A percentile compares a stretch with the other conserved stretches of the same genome.
Evolutionary conservation across 352 stramenopile genomes (phyloP).

Genomic region (Pythium plurisporium): DNA sequence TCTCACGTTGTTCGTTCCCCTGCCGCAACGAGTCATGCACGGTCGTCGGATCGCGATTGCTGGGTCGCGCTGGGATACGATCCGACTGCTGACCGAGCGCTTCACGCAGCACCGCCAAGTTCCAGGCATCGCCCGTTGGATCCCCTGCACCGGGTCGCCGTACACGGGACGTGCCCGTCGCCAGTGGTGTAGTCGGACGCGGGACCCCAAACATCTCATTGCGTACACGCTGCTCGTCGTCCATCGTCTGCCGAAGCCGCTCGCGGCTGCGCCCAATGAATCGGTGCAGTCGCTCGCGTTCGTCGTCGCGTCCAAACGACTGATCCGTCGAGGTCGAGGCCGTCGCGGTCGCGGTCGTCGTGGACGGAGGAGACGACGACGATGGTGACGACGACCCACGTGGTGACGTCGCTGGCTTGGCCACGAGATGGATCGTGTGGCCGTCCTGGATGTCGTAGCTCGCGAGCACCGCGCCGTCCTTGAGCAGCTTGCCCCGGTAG

Average conservation of each 20-base stretch:
- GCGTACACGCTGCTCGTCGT: background rate
- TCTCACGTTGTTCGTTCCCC: slow-evolving; percentile 15
- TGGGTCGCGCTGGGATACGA: slow-evolving; percentile 10
- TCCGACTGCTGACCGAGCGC: slow-evolving; percentile 29
- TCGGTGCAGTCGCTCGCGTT: slow-evolving; percentile 2
- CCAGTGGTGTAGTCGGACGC: slow-evolving; percentile 1
- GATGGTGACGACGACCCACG: background rate
- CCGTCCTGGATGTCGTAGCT: slow-evolving; percentile 89
- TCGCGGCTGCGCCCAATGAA: slow-evolving; percentile 19
- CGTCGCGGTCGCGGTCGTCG: background rate
- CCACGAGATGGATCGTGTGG: slow-evolving; percentile 91
- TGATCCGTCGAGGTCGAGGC: background rate
- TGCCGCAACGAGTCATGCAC: slow-evolving; percentile 13
- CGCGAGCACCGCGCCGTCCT: slow-evolving; percentile 61
- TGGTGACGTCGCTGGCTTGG: slow-evolving; percentile 29
- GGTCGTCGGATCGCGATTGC: slow-evolving; percentile 3
- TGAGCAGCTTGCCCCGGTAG: slow-evolving; percentile 87
- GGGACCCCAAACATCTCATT: slow-evolving; percentile 6
- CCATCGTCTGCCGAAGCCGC: slow-evolving; percentile 21
- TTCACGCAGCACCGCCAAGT: slow-evolving; percentile 54
- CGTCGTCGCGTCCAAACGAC: slow-evolving; percentile 4
- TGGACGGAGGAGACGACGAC: background rate
- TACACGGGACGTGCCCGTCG: slow-evolving; percentile 6
- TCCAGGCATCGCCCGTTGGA: slow-evolving; percentile 43
- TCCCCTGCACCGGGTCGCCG: slow-evolving; percentile 19